Evolutionary conservation across 192 early-diverging fungal species (phyloP).

Genomic region (Radiomyces spectabilis): DNA sequence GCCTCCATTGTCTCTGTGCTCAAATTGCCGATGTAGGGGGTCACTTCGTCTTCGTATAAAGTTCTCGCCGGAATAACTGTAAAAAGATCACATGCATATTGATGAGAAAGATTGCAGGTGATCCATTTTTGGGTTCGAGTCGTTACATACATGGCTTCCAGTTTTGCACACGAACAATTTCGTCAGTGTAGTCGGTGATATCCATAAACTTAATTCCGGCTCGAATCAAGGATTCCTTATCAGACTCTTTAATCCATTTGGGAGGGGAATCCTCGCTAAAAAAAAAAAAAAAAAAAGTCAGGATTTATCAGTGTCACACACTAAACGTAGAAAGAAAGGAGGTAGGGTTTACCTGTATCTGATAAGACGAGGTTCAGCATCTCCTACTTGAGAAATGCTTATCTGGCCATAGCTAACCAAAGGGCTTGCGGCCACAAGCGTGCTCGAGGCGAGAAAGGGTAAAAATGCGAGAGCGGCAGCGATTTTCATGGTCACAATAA

Average conservation of each 20-base stretch:
- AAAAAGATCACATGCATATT: too few species aligned
- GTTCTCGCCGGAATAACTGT: constrained; percentile 47
- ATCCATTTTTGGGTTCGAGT: too few species aligned
- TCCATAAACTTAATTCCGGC: constrained; percentile 75
- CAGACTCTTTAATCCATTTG: constrained; percentile 45
- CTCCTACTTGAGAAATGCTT: constrained; percentile 1
- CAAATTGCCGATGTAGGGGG: constrained; percentile 49
- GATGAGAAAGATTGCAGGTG: too few species aligned
- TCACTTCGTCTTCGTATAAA: constrained; percentile 51
- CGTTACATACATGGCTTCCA: too few species aligned
- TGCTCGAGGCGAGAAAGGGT: constrained; percentile 9
- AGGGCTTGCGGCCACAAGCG: constrained; percentile 14
- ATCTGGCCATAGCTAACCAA: constrained; percentile 8
- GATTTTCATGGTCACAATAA: constrained; percentile 22
- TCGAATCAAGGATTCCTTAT: constrained; percentile 62
- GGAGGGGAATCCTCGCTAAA: constrained; percentile 39
- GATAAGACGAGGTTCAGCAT: constrained; percentile 38
- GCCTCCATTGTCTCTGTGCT: constrained; percentile 59
- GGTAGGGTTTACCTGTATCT: constrained; percentile 21
- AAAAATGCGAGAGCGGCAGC: constrained; percentile 12
- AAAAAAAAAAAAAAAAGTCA: neutral
- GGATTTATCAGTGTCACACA: neutral
- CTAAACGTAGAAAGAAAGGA: neutral
- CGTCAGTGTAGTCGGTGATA: constrained; percentile 77
- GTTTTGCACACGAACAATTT: too few species aligned